These are phyloP conservation scores for Pythium sp. DNA, from an alignment of 352 stramenopile species.

Conservation along the genomic window DNA sequence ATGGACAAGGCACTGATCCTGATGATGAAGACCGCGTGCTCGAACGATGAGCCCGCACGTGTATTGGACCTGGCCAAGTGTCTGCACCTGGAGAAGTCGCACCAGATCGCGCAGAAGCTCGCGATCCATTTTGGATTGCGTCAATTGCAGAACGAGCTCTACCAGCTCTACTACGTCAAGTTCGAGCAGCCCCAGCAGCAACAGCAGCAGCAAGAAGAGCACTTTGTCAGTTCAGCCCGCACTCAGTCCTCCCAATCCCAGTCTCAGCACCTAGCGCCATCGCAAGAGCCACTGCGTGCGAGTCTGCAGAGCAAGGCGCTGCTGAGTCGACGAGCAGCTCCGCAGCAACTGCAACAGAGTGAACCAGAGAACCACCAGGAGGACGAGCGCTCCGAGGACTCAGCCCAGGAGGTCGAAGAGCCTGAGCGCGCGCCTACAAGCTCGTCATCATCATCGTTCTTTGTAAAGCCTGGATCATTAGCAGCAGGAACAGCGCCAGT, in stretches of 20 bases:
- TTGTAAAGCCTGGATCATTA: not conserved
- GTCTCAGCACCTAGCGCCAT: not conserved
- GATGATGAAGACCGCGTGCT: slow-evolving; percentile 80
- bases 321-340: slow-evolving; percentile 15
- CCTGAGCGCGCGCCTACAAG: not conserved
- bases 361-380: not conserved
- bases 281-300: slow-evolving; percentile 9
- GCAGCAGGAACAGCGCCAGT: not conserved
- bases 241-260: not conserved
- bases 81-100: slow-evolving; percentile 77
- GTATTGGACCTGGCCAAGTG: slow-evolving; percentile 81
- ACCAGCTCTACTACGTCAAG: slow-evolving; percentile 63
- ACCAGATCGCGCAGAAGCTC: slow-evolving; percentile 82
- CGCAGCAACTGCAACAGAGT: not conserved
- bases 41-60: slow-evolving; percentile 58
- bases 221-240: not conserved
- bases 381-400: slow-evolving; percentile 1
- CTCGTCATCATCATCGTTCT: slow-evolving; percentile 17
- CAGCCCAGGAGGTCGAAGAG: slow-evolving; percentile 4
- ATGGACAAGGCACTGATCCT: slow-evolving; percentile 84
- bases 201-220: slow-evolving; percentile 14
- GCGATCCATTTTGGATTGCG: slow-evolving; percentile 77
- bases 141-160: slow-evolving; percentile 68
- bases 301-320: slow-evolving; percentile 18
- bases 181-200: slow-evolving; percentile 40